phyloP scores from a whole-genome alignment of 139 green algal genomes.

The Chlorella vulgaris region DNA sequence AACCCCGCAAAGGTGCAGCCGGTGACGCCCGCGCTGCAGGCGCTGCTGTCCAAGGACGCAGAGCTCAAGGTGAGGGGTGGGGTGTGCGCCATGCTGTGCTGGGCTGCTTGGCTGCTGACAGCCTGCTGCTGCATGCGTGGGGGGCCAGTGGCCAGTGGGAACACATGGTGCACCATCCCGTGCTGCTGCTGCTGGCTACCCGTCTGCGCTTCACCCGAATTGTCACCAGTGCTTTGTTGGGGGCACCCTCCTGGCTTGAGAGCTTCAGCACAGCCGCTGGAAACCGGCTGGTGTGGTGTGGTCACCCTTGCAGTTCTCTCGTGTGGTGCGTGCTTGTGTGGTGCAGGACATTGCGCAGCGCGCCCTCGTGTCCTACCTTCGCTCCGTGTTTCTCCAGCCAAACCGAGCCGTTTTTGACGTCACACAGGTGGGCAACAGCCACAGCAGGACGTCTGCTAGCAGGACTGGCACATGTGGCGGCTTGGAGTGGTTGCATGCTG shows the following conservation, averaged over 20 bases:
- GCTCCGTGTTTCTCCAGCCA: constrained; percentile 87
- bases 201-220: no score
- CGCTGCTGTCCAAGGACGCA: constrained; percentile 82
- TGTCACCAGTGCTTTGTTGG: no score
- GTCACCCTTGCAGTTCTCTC: background rate
- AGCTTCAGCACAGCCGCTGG: no score
- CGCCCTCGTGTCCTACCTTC: constrained; percentile 86
- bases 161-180: no score
- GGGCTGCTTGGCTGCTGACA: no score
- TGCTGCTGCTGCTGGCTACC: no score
- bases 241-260: no score
- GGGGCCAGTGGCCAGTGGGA: no score
- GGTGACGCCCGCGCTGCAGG: constrained; percentile 77
- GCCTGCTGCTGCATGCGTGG: no score
- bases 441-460: background rate
- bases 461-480: no score
- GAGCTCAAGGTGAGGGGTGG: constrained; percentile 83
- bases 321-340: background rate
- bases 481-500: no score
- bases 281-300: background rate
- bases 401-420: constrained; percentile 87
- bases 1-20: constrained; percentile 84
- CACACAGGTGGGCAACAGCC: constrained; percentile 5
- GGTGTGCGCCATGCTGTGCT: no score
- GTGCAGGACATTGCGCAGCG: constrained; percentile 86